Conservation (phyloP, 106 monocot species). For the Triglochin maritima region DNA sequence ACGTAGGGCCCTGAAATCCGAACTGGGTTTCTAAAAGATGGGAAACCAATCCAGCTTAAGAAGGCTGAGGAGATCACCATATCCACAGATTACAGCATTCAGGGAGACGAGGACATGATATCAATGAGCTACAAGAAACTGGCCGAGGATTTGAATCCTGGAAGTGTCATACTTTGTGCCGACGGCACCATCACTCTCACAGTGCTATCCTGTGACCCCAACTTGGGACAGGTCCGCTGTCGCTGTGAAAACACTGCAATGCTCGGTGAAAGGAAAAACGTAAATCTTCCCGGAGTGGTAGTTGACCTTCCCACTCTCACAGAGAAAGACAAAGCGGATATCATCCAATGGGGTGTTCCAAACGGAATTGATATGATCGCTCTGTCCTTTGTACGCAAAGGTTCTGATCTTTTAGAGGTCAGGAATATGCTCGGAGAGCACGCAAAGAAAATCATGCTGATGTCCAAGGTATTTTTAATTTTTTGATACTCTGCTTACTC, state of each 20-base stretch:
- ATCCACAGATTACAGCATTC: slow-evolving; percentile 70
- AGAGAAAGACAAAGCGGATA: slow-evolving; percentile 86
- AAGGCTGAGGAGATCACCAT: slow-evolving; percentile 76
- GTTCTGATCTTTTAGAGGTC: slow-evolving; percentile 83
- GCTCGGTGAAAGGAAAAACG: slow-evolving; percentile 93
- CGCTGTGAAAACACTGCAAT: slow-evolving; percentile 76
- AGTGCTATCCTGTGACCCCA: slow-evolving; percentile 59
- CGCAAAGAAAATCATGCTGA: slow-evolving; percentile 62
- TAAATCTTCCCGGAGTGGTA: slow-evolving; percentile 80
- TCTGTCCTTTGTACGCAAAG: slow-evolving; percentile 86
- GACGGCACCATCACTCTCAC: slow-evolving; percentile 83
- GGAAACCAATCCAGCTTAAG: slow-evolving; percentile 70
- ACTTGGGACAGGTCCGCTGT: slow-evolving; percentile 59
- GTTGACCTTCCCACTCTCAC: slow-evolving; percentile 90
- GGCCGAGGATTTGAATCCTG: slow-evolving; percentile 63
- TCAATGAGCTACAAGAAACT: slow-evolving; percentile 96
- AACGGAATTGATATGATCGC: slow-evolving; percentile 94
- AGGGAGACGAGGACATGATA: slow-evolving; percentile 73
- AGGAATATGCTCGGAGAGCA: slow-evolving; percentile 60
- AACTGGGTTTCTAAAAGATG: slow-evolving; percentile 85
- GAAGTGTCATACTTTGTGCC: slow-evolving; percentile 65
- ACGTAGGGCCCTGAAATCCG: slow-evolving; percentile 91
- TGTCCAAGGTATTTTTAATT: slow-evolving; percentile 62
- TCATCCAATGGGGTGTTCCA: slow-evolving; percentile 81
- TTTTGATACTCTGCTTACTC: background rate